These are phyloP conservation scores for Ocimum tenuiflorum DNA, from an alignment of 257 asterid species.

Conservation along the genomic window DNA sequence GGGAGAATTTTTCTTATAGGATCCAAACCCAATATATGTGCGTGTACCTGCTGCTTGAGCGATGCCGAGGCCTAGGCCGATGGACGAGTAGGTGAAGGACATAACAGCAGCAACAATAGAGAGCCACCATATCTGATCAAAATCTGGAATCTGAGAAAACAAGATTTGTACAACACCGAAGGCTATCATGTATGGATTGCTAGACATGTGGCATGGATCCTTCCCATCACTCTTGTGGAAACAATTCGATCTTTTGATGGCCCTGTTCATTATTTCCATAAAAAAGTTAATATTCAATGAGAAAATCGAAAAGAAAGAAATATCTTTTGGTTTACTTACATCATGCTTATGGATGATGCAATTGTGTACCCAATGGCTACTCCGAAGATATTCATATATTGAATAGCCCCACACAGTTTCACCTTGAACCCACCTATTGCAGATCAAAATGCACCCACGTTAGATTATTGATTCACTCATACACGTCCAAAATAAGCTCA, in stretches of 20 bases:
- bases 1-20: too few species aligned
- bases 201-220: constrained; percentile 46
- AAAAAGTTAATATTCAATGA: not conserved
- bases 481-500: not conserved
- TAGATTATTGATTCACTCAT: not conserved
- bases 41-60: constrained; percentile 33
- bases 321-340: constrained; percentile 31
- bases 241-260: constrained; percentile 45
- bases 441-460: not conserved
- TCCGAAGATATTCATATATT: constrained; percentile 41
- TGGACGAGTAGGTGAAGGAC: constrained; percentile 49
- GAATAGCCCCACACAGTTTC: constrained; percentile 42
- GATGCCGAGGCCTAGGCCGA: constrained; percentile 47
- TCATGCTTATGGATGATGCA: constrained; percentile 54
- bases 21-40: too few species aligned
- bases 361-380: constrained; percentile 52
- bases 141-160: constrained; percentile 53
- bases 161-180: constrained; percentile 42
- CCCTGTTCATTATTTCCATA: constrained; percentile 25
- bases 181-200: constrained; percentile 51
- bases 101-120: constrained; percentile 43
- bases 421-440: constrained; percentile 39
- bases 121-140: constrained; percentile 50
- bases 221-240: constrained; percentile 41
- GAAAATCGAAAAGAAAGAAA: not conserved